Evolutionary conservation across 176 grass and related monocot species (phyloP).

Genomic region (Cymbopogon citratus): DNA sequence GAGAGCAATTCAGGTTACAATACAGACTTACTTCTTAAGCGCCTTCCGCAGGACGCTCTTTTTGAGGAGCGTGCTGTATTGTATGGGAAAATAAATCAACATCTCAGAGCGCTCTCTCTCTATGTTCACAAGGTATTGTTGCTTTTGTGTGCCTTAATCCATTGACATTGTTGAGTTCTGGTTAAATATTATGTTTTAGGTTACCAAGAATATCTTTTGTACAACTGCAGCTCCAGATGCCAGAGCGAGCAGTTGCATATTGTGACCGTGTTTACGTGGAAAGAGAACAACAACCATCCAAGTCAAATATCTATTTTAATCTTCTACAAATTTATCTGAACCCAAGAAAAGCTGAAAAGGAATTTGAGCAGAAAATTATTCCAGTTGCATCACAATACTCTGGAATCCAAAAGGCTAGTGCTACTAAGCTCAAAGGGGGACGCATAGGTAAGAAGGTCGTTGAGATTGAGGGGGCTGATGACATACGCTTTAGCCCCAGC

Average conservation of each 20-base stretch:
- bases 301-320: slow-evolving; percentile 93
- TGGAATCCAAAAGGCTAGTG: slow-evolving; percentile 47
- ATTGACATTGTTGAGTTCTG: slow-evolving; percentile 2
- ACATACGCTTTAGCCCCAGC: slow-evolving; percentile 53
- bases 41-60: slow-evolving; percentile 78
- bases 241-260: slow-evolving; percentile 77
- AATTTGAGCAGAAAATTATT: slow-evolving; percentile 64
- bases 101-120: slow-evolving; percentile 83
- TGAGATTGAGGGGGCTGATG: slow-evolving; percentile 86
- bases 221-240: slow-evolving; percentile 66
- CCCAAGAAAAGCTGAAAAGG: slow-evolving; percentile 65
- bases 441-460: slow-evolving; percentile 81
- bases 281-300: slow-evolving; percentile 60
- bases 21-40: slow-evolving; percentile 79
- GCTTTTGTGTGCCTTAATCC: not conserved
- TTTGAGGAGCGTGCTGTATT: slow-evolving; percentile 95
- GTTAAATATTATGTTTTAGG: not conserved
- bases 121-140: slow-evolving; percentile 92
- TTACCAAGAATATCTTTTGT: slow-evolving; percentile 17
- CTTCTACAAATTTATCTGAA: slow-evolving; percentile 98
- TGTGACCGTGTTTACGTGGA: slow-evolving; percentile 92
- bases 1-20: slow-evolving; percentile 88
- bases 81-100: slow-evolving; percentile 91
- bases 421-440: slow-evolving; percentile 49
- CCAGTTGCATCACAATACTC: slow-evolving; percentile 59